Evolutionary conservation across 2,329 filamentous ascomycete species (phyloP), one percentile per base, ranked within the genome.

Genomic region (Ceratocystis ficicola): DNA sequence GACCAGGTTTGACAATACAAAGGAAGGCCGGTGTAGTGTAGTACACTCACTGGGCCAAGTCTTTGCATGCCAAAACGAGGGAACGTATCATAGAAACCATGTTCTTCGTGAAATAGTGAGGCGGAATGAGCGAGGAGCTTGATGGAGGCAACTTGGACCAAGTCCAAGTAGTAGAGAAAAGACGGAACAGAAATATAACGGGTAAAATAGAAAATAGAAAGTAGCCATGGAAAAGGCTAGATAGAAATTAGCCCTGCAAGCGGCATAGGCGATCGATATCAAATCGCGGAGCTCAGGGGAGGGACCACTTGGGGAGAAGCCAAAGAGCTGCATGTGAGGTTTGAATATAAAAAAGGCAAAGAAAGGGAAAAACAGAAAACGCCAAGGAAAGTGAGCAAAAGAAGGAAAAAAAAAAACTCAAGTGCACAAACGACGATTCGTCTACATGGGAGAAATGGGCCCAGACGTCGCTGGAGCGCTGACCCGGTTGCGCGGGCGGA

Each of bases 401-500:
- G n/a, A 52, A 22, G 46, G 12, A 3, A 20, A 22, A 20, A n/a
- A n/a, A 15, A 32, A 32, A 10, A 20, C 1, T n/a, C 3, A 20
- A 59, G 28, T 30, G 10, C 17, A 2, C 22, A 28, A 52, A 46
- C 1, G 2, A 12, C 46, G 3, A 25, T n/a, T 25, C 66, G 17
- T 25, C 66, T 64, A 69, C 65, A 69, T 69, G 12, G 66, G 65
- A 44, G 65, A 25, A 44, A 68, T 63, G 6, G 66, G 65, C 25
- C 65, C 59, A 8, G 63, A 62, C n/a, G 67, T 61, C 15, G 67
- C 62, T 50, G 66, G 64, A 8, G 66, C 72, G 68, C 77, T 78
- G 44, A 73, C 70, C 55, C 77, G 75, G 63, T 70, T 75, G 69
- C 72, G 73, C 5, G 79, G 79, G 30, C 79, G 75, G 44, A 79